Evolutionary conservation across 306 rosid genomes (phyloP).

Genomic region (Vigna mungo): DNA sequence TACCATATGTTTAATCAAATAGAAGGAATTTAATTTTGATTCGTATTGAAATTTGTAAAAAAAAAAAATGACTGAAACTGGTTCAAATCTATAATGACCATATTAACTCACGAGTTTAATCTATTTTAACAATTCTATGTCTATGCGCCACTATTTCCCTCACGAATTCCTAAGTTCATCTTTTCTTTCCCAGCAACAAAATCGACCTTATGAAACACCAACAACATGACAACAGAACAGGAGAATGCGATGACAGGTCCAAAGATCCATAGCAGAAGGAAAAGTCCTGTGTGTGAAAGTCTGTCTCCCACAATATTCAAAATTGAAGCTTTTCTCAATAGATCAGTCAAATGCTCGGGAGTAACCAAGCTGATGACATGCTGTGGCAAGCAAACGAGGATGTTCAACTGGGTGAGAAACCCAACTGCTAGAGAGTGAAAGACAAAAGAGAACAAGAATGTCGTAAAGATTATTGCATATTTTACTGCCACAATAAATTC

Average conservation of each 20-base stretch:
- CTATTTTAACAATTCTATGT: too few relatives aligned
- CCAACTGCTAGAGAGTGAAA: slow-evolving; percentile 72
- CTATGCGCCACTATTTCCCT: background rate
- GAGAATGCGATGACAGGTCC: slow-evolving; percentile 76
- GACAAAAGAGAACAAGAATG: slow-evolving; percentile 72
- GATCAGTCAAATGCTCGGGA: slow-evolving; percentile 58
- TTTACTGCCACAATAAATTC: slow-evolving; percentile 68
- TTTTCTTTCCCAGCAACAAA: slow-evolving; percentile 46
- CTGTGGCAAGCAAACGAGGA: slow-evolving; percentile 60
- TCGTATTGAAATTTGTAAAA: too few relatives aligned
- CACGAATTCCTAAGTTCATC: background rate
- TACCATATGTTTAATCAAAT: too few relatives aligned
- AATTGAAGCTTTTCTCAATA: slow-evolving; percentile 61
- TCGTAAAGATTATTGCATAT: slow-evolving; percentile 61
- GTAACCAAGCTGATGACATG: slow-evolving; percentile 50
- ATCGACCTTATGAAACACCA: slow-evolving; percentile 72
- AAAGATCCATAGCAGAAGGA: slow-evolving; percentile 82
- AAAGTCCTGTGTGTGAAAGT: slow-evolving; percentile 65
- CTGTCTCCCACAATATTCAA: slow-evolving; percentile 72
- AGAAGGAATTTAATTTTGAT: too few relatives aligned
- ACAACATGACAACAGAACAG: slow-evolving; percentile 56
- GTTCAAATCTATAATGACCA: too few relatives aligned
- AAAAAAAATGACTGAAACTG: too few relatives aligned
- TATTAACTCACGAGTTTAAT: too few relatives aligned
- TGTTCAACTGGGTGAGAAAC: slow-evolving; percentile 60